Evolutionary conservation across 805 yeast genomes (phyloP), one percentile per base, ranked within the genome.

Genomic region (Geotrichum ghanense): DNA sequence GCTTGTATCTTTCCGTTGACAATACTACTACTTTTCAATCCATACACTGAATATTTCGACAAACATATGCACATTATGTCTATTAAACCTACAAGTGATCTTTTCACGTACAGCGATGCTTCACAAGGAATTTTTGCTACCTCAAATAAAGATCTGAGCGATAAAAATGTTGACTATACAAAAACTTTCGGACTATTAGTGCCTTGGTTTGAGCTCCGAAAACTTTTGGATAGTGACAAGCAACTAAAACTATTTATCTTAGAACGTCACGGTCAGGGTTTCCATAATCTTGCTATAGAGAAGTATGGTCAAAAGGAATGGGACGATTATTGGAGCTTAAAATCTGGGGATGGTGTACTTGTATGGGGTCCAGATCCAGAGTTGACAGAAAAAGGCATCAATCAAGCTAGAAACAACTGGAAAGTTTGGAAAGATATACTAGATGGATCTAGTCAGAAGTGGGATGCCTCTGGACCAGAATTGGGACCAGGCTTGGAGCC

Each of bases 221-320:
- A 6, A 6, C 12, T 12, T 31, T 12, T 31, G 37, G 54, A 52
- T 2, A 40, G 40, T 1, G 65, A 51, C 25, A 31, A 54, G n/a
- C 44, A 51, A 17, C 75, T 73, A 58, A 75, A 74, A 56, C 53
- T 75, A 9, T 57, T 75, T 35, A 68, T 68, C 49, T 61, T 73
- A 27, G 77, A 74, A 3, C 66, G 79, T 45, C 79, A 75, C 50
- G 79, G 78, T 3, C 75, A 75, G 51, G 79, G 79, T 1, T 73
- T 54, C 54, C 79, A 75, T 54, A 75, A 75, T 53, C 56, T 64
- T 47, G 76, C 74, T 22, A 71, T 72, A 52, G 44, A 62, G 16
- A 63, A 61, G 44, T 74, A 74, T 53, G 79, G 78, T 14, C 64
- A 67, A 27, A 57, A 63, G 27, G 67, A 54, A 12, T 73, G 77